Percentiles rank a stretch among this genome's conserved stretches.
These are phyloP conservation scores for Hyphopichia burtonii DNA, from an alignment of 1,139 yeast species.

Conservation along the genomic window DNA sequence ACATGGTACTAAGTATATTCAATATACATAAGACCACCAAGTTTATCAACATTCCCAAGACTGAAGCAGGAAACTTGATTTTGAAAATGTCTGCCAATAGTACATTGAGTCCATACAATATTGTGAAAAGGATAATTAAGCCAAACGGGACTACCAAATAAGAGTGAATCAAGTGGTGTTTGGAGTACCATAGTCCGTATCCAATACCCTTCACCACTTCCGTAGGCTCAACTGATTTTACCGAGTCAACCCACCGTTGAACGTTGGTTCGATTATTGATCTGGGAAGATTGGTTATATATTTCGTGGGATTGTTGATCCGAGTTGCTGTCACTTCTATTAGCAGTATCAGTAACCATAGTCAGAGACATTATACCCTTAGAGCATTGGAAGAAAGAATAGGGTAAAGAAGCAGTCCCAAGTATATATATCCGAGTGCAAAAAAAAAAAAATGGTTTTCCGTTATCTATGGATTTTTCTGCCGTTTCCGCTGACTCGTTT, in stretches of 20 bases:
- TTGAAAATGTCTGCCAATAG: constrained; percentile 48
- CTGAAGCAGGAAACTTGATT: constrained; percentile 71
- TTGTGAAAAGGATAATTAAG: constrained; percentile 27
- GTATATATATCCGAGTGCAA: background rate
- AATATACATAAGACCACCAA: constrained; percentile 47
- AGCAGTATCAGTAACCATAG: constrained; percentile 4
- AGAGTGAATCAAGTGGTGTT: constrained; percentile 30
- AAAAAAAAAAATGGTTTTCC: background rate
- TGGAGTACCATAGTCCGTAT: constrained; percentile 30
- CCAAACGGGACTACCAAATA: constrained; percentile 40
- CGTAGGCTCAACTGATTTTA: constrained; percentile 1
- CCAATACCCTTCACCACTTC: constrained; percentile 17
- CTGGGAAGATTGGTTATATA: background rate
- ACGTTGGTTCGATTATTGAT: background rate
- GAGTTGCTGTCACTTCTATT: background rate
- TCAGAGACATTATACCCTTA: constrained; percentile 1
- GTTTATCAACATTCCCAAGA: constrained; percentile 68
- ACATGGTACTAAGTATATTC: constrained; percentile 15
- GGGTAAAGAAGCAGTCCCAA: too few relatives aligned
- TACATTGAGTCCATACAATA: constrained; percentile 65
- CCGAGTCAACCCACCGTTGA: constrained; percentile 1
- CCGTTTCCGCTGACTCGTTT: background rate
- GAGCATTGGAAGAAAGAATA: background rate
- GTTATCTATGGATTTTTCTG: background rate
- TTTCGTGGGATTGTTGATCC: background rate